Evolutionary conservation across 805 yeast genomes (phyloP), one percentile per base, ranked within the genome.

Genomic region (Torulaspora quercuum): DNA sequence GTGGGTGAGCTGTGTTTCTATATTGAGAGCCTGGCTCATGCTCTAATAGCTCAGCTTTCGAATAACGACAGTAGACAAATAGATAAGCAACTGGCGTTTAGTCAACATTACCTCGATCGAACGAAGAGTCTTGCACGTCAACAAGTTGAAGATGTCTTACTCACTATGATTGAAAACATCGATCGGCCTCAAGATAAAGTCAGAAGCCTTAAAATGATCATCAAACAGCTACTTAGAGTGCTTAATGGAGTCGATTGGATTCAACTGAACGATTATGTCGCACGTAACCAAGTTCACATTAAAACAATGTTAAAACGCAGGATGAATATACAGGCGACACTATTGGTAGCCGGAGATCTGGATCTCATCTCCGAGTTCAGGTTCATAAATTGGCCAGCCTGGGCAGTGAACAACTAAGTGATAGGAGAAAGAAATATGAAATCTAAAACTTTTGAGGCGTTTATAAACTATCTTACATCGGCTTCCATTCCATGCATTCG

Each of bases 291-390:
- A 14, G 23, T 25, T n/a, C 34, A 28, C 25, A 29, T 29, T 13
- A 18, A 21, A 10, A 27, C 34, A 17, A 23, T 44, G 25, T 23
- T 18, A n/a, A 39, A 20, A 21, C 32, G 33, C 18, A 42, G 50
- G 20, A 16, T 39, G 15, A 35, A 44, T 22, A 42, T 52, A 3
- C 52, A 49, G 21, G 27, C 50, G 10, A 40, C 39, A 3, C 25
- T 53, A n/a, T 29, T 55, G 13, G 37, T 48, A 8, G 23, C 45
- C 7, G 40, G 48, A 3, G 53, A 55, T 25, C 18, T 35, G 17
- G 44, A 44, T 18, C 28, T 53, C 12, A 42, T 46, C 13, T 29
- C 55, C 3, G 36, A 41, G 14, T 49, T 52, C 28, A 46, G 50
- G 15, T 34, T 41, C 22, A 35, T 39, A 9, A 25, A 23, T 3